Base-by-base conservation (phyloP, 805 yeast genomes). In the Clavispora santaluciae region DNA sequence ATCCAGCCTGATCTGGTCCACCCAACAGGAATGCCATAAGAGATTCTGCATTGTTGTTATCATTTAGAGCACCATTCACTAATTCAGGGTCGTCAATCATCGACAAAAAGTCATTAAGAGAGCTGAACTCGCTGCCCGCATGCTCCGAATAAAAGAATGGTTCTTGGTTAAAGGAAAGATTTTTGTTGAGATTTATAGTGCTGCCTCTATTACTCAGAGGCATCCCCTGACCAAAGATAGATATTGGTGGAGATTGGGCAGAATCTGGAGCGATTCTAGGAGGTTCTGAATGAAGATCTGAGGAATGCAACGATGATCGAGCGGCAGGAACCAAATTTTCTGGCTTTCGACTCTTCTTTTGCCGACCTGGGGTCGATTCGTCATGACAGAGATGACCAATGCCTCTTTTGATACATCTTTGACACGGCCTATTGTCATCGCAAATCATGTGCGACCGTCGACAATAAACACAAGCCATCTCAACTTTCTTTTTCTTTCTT, bases 391-490 rank as follows among this genome's bases (percentile, higher is more conserved):
- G 63, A 61, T 89, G 95, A 3, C 93, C 90, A 35, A 90, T 91
- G 29, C 86, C 86, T 50, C 97, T 70, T 60, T 85, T 86, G 8
- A 90, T 71, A 62, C 98, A 90, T 33, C 96, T 70, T 38, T 80
- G 76, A 55, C 95, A 86, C 6, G 93, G 80, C 53, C 87, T 62
- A 15, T 77, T 67, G 31, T 81, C 83, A 59, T 89, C 95, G 64
- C 98, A 90, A 22, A 88, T 85, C 90, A 90, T 86, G 60, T 90
- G 98, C 0, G 96, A 86, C 40, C 98, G 70, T 29, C 96, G 76
- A 59, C 97, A 90, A 56, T 86, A 90, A 1, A 90, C 84, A 64
- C 98, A 90, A 0, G 98, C 95, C 37, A 73, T 66, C 16, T 68
- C 75, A 11, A 75, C 78, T 54, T 80, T 78, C 54, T 75, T 65